Evolutionary conservation across 139 green algal genomes (phyloP), one percentile per base, ranked within the genome.

Genomic region (Bryopsis sp.): DNA sequence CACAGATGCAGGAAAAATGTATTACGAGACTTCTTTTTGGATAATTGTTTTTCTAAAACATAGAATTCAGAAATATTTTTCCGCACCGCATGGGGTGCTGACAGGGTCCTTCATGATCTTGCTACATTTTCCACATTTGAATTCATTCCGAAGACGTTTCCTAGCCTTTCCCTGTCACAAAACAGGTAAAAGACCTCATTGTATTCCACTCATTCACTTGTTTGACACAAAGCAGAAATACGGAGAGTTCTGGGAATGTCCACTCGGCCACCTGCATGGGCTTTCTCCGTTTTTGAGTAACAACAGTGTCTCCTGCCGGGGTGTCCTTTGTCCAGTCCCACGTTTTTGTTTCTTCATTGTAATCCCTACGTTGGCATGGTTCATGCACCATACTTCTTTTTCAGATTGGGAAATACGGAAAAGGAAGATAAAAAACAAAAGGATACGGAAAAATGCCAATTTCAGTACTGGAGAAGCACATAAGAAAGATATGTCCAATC

Each of bases 71-170:
- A 54, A 19, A 19, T 19, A 54, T 26, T 63, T 34, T n/a, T 29
- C 8, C 76, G 47, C 61, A 81, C 77, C 85, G 74, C 88, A 95
- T 8, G 89, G 88, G n/a, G 86, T 90, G 70, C 78, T 84, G 38
- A 94, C 54, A 19, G 89, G 89, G 34, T 83, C 67, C 2, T 29
- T 70, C 26, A 93, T 54, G 8, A 88, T 74, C 2, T 64, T 29
- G 37, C 80, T 86, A 82, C 89, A 96, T 38, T 92, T 57, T 32
- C 64, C 68, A 76, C 90, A 97, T 50, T 28, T 64, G 43, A 95
- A 95, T 71, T 96, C 82, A 60, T 77, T 71, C 58, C 90, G 78
- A 39, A 85, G 81, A 37, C 80, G 81, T 77, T 95, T 82, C 22
- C 86, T 76, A 63, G 87, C 81, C n/a, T 38, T 74, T 6, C 50